These are phyloP conservation scores for Sugiyamaella smithiae DNA, from an alignment of 805 yeast species.

Conservation along the genomic window DNA sequence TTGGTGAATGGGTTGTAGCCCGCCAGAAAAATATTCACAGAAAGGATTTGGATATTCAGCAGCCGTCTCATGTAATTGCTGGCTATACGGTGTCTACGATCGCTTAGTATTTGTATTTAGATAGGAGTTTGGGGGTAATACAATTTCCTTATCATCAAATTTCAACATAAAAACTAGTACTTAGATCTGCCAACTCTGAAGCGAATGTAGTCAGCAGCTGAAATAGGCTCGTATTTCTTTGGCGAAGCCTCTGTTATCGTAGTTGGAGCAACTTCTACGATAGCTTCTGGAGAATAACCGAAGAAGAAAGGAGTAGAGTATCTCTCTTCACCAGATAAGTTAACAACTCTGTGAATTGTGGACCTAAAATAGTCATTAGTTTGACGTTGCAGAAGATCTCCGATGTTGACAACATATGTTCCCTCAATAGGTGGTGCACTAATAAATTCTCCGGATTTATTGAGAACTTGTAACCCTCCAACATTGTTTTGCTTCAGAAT, in stretches of 20 bases:
- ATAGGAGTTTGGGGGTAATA: no score
- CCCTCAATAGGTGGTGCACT: conserved; percentile 37
- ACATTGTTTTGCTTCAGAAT: conserved; percentile 37
- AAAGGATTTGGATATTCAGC: not conserved
- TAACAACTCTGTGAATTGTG: conserved; percentile 41
- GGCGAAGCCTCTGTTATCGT: not conserved
- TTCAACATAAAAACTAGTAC: no score
- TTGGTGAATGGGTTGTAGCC: conserved; percentile 14
- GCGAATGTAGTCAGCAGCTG: not conserved
- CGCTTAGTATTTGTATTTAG: no score
- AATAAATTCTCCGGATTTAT: conserved; percentile 34
- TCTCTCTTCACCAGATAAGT: conserved; percentile 28
- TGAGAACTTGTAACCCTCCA: conserved; percentile 41
- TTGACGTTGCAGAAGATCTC: conserved; percentile 40
- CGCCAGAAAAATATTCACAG: conserved; percentile 9
- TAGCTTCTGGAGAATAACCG: conserved; percentile 4
- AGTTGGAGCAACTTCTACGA: conserved; percentile 22
- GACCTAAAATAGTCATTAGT: conserved; percentile 40
- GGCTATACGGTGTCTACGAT: conserved; percentile 12
- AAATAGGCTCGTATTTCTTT: not conserved
- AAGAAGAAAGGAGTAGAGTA: conserved; percentile 36
- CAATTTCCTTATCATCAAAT: no score
- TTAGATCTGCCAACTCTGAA: not conserved
- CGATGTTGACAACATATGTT: conserved; percentile 40
- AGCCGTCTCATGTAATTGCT: conserved; percentile 6